Evolutionary conservation across 345 rosid genomes (phyloP), one percentile per base, ranked within the genome.

Genomic region (Eucalyptus tenuipes): DNA sequence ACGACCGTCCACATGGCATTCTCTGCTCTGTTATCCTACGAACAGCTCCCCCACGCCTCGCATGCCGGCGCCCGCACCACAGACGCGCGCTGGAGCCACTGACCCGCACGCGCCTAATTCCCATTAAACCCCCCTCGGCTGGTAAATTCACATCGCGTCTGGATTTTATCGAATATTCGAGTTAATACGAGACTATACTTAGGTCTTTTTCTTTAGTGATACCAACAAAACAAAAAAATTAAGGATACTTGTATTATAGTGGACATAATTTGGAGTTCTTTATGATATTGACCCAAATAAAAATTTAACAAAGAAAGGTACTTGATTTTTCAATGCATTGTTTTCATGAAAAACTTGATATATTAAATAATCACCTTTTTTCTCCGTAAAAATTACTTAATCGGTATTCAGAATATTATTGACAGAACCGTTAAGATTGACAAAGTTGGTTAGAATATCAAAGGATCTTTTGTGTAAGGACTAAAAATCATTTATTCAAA

Each of bases 171-270:
- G 66, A 59, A 12, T 0, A 59, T 12, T 59, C 15, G 31, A 12
- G 66, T 27, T 27, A 0, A 13, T 27, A 27, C 15, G 1, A 59
- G 31, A 27, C 66, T 59, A 27, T 59, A 59, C 15, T 27, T 59
- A 59, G 31, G 66, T 27, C 31, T 55, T 22, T 55, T 55, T 55
- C 29, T 55, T 55, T 55, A 55, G 27, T 55, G 27, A 55, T 55
- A 24, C 24, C n/a, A 7, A 7, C 13, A 20, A 53, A 18, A 7
- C 6, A 4, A 22, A 24, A 55, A 24, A 4, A 0, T 20, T 9
- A 9, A 24, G 29, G 29, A 24, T 55, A 55, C 0, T 55, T 24
- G 6, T 24, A 2, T 22, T 4, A 2, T 24, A 9, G 0, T 24
- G 13, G 29, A 55, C 1, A 55, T 55, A 9, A 55, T 55, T 55